phyloP scores from a whole-genome alignment of 2,329 filamentous ascomycete species.

The Alternaria brassicae region DNA sequence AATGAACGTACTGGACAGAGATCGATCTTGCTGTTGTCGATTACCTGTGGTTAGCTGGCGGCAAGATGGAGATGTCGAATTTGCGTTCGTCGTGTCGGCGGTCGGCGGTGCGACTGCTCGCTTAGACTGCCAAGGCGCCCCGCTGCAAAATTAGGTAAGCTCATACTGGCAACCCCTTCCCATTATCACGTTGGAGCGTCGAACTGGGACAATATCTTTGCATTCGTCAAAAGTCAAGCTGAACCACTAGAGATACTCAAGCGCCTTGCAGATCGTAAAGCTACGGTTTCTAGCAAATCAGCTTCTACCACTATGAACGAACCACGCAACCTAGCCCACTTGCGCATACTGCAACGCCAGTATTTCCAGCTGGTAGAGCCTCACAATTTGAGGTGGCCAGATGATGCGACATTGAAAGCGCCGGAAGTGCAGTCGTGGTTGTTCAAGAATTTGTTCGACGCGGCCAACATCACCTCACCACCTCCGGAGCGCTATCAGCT shows the following conservation, averaged over 20 bases:
- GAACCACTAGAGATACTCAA: background rate
- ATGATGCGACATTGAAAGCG: slow-evolving; percentile 63
- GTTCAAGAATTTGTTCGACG: slow-evolving; percentile 71
- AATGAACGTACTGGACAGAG: slow-evolving; percentile 42
- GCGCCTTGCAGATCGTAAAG: background rate
- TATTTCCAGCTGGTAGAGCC: slow-evolving; percentile 78
- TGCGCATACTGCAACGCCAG: slow-evolving; percentile 68
- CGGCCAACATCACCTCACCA: slow-evolving; percentile 60
- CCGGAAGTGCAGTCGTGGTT: slow-evolving; percentile 70
- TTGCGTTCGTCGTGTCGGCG: slow-evolving; percentile 25
- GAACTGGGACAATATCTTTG: background rate
- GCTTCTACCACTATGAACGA: slow-evolving; percentile 20
- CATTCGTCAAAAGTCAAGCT: background rate
- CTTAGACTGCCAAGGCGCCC: slow-evolving; percentile 23
- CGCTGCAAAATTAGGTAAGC: slow-evolving; percentile 34
- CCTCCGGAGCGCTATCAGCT: slow-evolving; percentile 75
- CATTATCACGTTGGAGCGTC: background rate
- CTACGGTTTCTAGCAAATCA: background rate
- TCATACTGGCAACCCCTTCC: slow-evolving; percentile 7
- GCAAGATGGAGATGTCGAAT: slow-evolving; percentile 43
- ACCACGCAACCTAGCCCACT: slow-evolving; percentile 10
- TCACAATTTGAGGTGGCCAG: slow-evolving; percentile 68
- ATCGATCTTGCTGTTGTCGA: slow-evolving; percentile 45
- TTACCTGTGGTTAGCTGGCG: slow-evolving; percentile 41
- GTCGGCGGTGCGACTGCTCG: slow-evolving; percentile 20